A percentile compares a stretch with the other conserved stretches of the same genome.
These are phyloP conservation scores for Chaetoceros muelleri DNA, from an alignment of 108 stramenopile genomes.

Conservation along the genomic window DNA sequence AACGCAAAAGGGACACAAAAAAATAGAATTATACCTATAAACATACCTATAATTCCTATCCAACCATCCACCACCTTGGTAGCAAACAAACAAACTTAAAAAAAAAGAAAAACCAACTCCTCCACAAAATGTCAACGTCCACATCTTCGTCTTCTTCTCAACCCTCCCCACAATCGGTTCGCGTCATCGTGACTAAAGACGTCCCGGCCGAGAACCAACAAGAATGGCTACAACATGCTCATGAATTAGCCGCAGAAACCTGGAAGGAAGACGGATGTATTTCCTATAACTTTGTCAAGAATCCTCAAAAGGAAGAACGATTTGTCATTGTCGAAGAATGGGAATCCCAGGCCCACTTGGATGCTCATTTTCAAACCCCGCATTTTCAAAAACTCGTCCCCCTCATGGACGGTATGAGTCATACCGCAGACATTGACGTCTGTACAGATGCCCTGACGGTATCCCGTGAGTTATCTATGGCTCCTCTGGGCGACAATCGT, in stretches of 20 bases:
- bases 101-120: no score
- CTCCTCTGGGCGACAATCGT: background rate
- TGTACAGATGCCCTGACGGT: background rate
- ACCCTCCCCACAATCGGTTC: background rate
- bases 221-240: slow-evolving; percentile 3
- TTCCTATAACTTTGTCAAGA: slow-evolving; percentile 10
- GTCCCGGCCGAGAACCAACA: slow-evolving; percentile 5
- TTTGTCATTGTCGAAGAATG: slow-evolving; percentile 15
- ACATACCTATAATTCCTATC: no score
- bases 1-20: no score
- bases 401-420: slow-evolving; percentile 12
- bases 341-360: slow-evolving; percentile 10
- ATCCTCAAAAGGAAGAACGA: background rate
- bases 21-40: no score
- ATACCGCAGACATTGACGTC: slow-evolving; percentile 3
- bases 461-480: background rate
- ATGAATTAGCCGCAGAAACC: slow-evolving; percentile 3
- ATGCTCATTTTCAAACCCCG: slow-evolving; percentile 7
- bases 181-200: slow-evolving; percentile 1
- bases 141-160: no score
- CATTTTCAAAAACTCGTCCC: slow-evolving; percentile 14
- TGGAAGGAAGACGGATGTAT: slow-evolving; percentile 13
- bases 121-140: no score
- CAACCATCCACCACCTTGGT: no score
- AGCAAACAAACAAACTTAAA: no score